Percentiles rank a stretch among this genome's conserved stretches.
These are phyloP conservation scores for Blastocystis hominis DNA, from an alignment of 352 stramenopile genomes.

Conservation along the genomic window DNA sequence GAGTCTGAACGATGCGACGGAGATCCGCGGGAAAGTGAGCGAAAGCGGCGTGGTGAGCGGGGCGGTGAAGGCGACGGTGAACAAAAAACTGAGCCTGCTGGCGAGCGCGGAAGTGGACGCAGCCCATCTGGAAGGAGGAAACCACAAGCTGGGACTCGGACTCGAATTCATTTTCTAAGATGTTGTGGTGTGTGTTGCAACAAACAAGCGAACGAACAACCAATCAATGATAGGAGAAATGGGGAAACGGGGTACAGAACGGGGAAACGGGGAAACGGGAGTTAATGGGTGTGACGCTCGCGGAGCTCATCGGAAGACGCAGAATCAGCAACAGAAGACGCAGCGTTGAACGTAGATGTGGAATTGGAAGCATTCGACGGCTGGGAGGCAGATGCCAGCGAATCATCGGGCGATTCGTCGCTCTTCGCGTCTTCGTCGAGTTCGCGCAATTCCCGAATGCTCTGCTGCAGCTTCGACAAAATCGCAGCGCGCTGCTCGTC, in stretches of 20 bases:
- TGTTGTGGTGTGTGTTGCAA: not conserved
- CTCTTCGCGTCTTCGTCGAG: not conserved
- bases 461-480: no score
- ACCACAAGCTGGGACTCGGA: not conserved
- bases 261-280: no score
- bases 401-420: not conserved
- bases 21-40: not conserved
- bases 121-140: not conserved
- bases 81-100: not conserved
- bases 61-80: not conserved
- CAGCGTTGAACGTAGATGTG: no score
- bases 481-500: no score
- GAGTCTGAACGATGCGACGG: not conserved
- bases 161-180: constrained; percentile 33
- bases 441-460: not conserved
- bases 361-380: no score
- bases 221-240: no score
- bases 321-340: no score
- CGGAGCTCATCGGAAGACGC: no score
- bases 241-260: no score
- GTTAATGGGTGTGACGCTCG: no score
- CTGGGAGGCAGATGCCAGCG: no score
- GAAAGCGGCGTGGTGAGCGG: not conserved
- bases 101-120: not conserved
- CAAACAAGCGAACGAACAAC: no score